Base-by-base conservation (phyloP, 2,329 filamentous ascomycete genomes). In the Sarocladium brachiariae region DNA sequence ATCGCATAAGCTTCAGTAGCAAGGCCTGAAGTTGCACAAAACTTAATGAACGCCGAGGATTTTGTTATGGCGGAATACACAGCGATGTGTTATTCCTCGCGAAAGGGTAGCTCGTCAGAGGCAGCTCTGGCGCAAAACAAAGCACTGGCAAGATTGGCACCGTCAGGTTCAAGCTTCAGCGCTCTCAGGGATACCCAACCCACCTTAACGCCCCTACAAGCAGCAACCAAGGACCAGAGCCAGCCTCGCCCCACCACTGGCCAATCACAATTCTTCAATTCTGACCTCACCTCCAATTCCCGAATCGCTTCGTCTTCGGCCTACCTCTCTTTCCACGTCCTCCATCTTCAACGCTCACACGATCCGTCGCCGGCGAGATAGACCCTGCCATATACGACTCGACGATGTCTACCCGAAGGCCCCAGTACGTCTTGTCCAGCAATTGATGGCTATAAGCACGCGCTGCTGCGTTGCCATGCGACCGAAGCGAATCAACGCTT, bases 381-480 rank as follows among this genome's bases (percentile, higher is more conserved):
- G 13, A 30, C 27, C 13, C 27, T 13, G 27, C 27, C 43, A 31
- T 25, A 47, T n/a, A 47, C 16, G 25, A 25, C 56, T 55, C 56
- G 61, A 70, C 51, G 55, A 73, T 73, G 70, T 61, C 70, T 58
- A 60, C 64, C 56, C 69, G 70, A 69, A 63, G 67, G 61, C 53
- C 70, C 55, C 63, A 70, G 70, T 73, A 68, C 51, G 70, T 70
- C 38, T 27, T 30, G 13, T 30, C 33, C 56, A 61, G 57, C 55
- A 53, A 31, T 31, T 49, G 24, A 49, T 37, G 53, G 31, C 8
- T 16, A 11, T 27, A 49, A 21, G 47, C 35, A 25, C 47, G 46
- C 47, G 31, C 33, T 13, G 30, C 19, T 38, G 39, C n/a, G 21
- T 9, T 27, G 33, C 11, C n/a, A 19, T 49, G 43, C 43, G 43